Evolutionary conservation across 257 asterid genomes (phyloP).

Genomic region (Solanum tarapatanum): DNA sequence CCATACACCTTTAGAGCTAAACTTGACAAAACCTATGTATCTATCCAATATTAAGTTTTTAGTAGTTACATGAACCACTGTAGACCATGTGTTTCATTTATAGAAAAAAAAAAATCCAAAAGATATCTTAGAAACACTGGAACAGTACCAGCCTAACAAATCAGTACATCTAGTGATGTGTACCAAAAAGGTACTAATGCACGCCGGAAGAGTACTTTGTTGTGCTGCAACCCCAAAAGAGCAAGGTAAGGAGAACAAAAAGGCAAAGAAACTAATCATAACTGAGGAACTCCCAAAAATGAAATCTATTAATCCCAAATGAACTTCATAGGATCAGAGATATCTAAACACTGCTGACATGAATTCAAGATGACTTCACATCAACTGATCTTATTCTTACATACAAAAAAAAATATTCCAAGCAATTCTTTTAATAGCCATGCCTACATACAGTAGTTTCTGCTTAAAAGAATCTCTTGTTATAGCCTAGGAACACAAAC

Average conservation of each 20-base stretch:
- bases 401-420: neutral
- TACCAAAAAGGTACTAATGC: neutral
- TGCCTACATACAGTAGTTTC: neutral
- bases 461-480: neutral
- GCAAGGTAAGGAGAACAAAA: neutral
- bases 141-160: neutral
- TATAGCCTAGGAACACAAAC: neutral
- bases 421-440: neutral
- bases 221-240: neutral
- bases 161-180: neutral
- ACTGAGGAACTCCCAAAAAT: neutral
- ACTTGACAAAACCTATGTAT: neutral
- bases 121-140: neutral
- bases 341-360: neutral
- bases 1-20: neutral
- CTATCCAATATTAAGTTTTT: neutral
- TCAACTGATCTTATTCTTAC: neutral
- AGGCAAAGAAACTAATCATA: neutral
- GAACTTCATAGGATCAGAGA: neutral
- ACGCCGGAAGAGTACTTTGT: neutral
- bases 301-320: neutral
- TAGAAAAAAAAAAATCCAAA: neutral
- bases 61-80: neutral
- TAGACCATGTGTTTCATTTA: neutral
- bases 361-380: neutral